Evolutionary conservation across 352 stramenopile species (phyloP), one percentile per base, ranked within the genome.

Genomic region (Phytophthora pluvialis): DNA sequence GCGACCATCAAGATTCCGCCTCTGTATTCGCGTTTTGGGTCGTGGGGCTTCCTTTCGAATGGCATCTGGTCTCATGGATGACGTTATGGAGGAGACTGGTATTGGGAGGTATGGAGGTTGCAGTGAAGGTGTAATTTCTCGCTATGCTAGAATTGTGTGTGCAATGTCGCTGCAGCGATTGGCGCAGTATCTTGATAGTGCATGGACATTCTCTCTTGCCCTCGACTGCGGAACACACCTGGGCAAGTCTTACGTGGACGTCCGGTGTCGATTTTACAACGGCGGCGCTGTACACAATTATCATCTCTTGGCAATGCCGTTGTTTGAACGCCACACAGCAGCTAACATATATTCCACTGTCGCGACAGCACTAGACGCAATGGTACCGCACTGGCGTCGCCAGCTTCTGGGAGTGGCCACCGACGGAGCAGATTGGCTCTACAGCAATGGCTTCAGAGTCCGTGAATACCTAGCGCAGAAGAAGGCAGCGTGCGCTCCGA

Each of bases 21-120:
- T 70, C 3, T 64, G 45, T 38, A 54, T 70, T n/a, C 29, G 62
- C 1, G 65, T 70, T 15, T 44, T 70, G 9, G 40, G 31, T 25
- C 40, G 48, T 6, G 53, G 62, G 9, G 47, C 54, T 6, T 52
- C 36, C 13, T 70, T 70, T 33, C 42, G 62, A 5, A 61, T 65
- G 62, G 28, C 47, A 2, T 32, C 62, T n/a, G 12, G 18, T 13
- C 21, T 65, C 2, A 55, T 70, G 39, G 47, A 56, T n/a, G 42
- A 60, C 15, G 4, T 5, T n/a, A 40, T n/a, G 21, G 35, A 40
- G 3, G 18, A 57, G 29, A 10, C 45, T 25, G 40, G 38, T 31
- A 47, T 51, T 60, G 36, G 60, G 13, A 13, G 36, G 1, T 40
- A 16, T 16, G 9, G 1, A 40, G 4, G 35, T 1, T 40, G 29